Base-by-base conservation (phyloP, 1,284 basidiomycete species). In the Mixia osmundae region DNA sequence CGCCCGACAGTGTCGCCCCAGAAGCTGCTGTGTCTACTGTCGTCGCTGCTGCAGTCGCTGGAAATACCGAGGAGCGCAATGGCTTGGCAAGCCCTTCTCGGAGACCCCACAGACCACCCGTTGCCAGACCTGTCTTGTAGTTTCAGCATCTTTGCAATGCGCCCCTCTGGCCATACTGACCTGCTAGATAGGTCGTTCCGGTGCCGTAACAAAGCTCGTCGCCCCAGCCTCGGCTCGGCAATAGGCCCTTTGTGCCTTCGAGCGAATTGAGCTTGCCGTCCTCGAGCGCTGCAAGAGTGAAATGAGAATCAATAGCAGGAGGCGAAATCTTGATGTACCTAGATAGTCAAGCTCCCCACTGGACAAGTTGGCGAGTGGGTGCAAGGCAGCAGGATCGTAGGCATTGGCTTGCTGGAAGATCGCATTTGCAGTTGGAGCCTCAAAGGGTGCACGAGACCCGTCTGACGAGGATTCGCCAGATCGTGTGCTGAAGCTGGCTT, bases 121-220 rank as follows among this genome's bases (percentile, higher is more conserved):
- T 61, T 50, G 73, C 73, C 54, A 97, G 69, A 57, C 87, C 87
- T 91, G 60, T 2, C 48, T 34, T n/a, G n/a, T n/a, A n/a, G n/a
- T n/a, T n/a, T n/a, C n/a, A n/a, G n/a, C n/a, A n/a, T n/a, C n/a
- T n/a, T n/a, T n/a, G n/a, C n/a, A n/a, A n/a, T n/a, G n/a, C n/a
- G n/a, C n/a, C n/a, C n/a, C n/a, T n/a, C n/a, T n/a, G n/a, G n/a
- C n/a, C n/a, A 45, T 33, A 72, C 82, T 55, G 57, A 87, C 89
- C 91, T 54, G 78, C 69, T 38, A 97, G 72, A 70, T 97, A 97
- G 61, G 87, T 94, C 46, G 87, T 91, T 40, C 91, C 91, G 50
- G 89, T 95, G 49, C 91, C 91, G 61, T 97, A 95, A 69, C 85
- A 94, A 43, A 99, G 65, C 61, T 97, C 91, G 64, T 99, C 91